Conservation (phyloP, 371 early-diverging fungal genomes). For the Syncephalastrum contaminatum region DNA sequence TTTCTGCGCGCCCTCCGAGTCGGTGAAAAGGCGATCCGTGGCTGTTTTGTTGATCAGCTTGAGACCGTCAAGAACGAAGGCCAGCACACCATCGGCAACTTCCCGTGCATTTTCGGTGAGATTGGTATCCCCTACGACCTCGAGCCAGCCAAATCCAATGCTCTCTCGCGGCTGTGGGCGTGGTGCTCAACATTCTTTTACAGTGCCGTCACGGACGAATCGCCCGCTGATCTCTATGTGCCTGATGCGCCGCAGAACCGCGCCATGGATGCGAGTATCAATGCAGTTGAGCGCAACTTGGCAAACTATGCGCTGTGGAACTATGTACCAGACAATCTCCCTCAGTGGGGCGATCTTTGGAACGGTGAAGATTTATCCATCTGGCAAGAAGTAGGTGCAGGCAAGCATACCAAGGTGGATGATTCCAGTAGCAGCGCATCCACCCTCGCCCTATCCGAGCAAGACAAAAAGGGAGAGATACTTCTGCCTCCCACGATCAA, state of each 20-base stretch:
- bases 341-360: slow-evolving; percentile 70
- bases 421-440: background rate
- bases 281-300: slow-evolving; percentile 62
- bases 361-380: slow-evolving; percentile 71
- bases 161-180: background rate
- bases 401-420: background rate
- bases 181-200: background rate
- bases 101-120: slow-evolving; percentile 69
- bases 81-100: slow-evolving; percentile 36
- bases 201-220: background rate
- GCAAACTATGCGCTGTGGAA: slow-evolving; percentile 69
- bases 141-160: slow-evolving; percentile 25
- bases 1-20: slow-evolving; percentile 56
- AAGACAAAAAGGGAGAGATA: too few species aligned
- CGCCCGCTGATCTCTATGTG: slow-evolving; percentile 8
- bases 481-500: slow-evolving; percentile 7
- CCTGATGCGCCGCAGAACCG: slow-evolving; percentile 54
- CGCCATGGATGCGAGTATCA: slow-evolving; percentile 69
- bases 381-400: slow-evolving; percentile 23
- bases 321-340: slow-evolving; percentile 60
- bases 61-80: slow-evolving; percentile 57
- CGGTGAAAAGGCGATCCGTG: slow-evolving; percentile 60
- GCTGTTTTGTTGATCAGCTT: slow-evolving; percentile 61
- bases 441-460: background rate
- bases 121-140: slow-evolving; percentile 78